Conservation (phyloP, 208 protist genomes). For the Trypanosoma congolense region DNA sequence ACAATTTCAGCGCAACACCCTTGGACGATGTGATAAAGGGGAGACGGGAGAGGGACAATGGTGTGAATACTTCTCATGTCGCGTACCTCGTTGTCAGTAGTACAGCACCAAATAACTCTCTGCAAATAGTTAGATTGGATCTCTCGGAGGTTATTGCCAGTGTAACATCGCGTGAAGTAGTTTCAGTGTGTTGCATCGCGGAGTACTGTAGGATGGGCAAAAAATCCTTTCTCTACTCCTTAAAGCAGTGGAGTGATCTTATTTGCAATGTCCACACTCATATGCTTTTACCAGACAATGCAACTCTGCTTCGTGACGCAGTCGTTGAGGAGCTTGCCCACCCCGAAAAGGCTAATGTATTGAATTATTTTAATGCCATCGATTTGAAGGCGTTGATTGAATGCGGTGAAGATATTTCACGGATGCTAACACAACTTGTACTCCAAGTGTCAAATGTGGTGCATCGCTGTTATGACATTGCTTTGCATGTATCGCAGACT, state of each 20-base stretch:
- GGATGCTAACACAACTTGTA: slow-evolving; percentile 17
- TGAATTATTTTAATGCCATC: slow-evolving; percentile 32
- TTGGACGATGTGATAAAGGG: no score
- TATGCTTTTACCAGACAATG: slow-evolving; percentile 43
- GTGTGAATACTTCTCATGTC: neutral
- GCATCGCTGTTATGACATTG: slow-evolving; percentile 24
- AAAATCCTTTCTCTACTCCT: slow-evolving; percentile 19
- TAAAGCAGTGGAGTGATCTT: slow-evolving; percentile 25
- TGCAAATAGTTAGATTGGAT: slow-evolving; percentile 24
- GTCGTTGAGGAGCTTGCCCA: slow-evolving; percentile 50
- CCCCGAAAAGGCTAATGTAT: slow-evolving; percentile 22
- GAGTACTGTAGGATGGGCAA: slow-evolving; percentile 44
- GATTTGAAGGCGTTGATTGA: slow-evolving; percentile 28
- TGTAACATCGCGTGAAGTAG: slow-evolving; percentile 20
- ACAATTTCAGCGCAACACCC: neutral
- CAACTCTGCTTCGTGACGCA: slow-evolving; percentile 40
- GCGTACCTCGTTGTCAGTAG: slow-evolving; percentile 15
- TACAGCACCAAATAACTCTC: slow-evolving; percentile 15
- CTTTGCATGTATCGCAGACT: slow-evolving; percentile 19
- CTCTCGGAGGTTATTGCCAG: slow-evolving; percentile 23
- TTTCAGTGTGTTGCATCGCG: slow-evolving; percentile 38
- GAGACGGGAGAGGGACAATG: no score
- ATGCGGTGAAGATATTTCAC: slow-evolving; percentile 21
- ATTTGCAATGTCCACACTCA: slow-evolving; percentile 18
- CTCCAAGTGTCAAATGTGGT: slow-evolving; percentile 22